phyloP scores from a whole-genome alignment of 768 basidiomycete genomes.

The Phaeotremella skinneri region DNA sequence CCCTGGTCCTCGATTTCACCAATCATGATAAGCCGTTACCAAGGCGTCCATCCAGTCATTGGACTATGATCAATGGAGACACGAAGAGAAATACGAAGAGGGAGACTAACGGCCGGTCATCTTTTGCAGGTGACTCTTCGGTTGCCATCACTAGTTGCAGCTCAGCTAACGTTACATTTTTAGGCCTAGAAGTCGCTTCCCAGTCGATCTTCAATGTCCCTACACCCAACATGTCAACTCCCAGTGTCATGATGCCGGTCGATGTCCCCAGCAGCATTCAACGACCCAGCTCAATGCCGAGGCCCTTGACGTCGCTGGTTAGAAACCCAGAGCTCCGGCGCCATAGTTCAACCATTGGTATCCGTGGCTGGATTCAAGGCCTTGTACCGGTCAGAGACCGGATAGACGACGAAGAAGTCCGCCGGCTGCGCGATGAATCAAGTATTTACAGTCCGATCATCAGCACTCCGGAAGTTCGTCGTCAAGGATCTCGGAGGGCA shows the following conservation, averaged over 20 bases:
- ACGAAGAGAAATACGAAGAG: neutral
- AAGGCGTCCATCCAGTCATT: neutral
- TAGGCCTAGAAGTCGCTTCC: neutral
- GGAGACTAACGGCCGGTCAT: neutral
- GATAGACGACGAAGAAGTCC: neutral
- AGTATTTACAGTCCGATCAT: too few species aligned
- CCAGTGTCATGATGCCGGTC: neutral
- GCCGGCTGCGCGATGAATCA: neutral
- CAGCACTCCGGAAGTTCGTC: too few species aligned
- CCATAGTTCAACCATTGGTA: neutral
- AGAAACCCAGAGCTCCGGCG: neutral
- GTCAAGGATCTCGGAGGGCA: too few species aligned
- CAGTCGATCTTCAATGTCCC: neutral
- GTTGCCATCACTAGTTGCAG: neutral
- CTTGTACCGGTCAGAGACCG: neutral
- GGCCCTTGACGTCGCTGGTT: neutral
- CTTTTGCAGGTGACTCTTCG: neutral
- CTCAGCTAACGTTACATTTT: neutral
- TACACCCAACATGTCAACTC: neutral
- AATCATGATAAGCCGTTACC: neutral
- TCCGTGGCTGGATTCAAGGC: neutral
- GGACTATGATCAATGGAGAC: neutral
- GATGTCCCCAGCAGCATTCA: too few species aligned
- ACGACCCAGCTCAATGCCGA: neutral
- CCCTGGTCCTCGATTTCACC: neutral